These are phyloP conservation scores for Kondoa subrosea DNA, from an alignment of 768 basidiomycete genomes.

Conservation along the genomic window DNA sequence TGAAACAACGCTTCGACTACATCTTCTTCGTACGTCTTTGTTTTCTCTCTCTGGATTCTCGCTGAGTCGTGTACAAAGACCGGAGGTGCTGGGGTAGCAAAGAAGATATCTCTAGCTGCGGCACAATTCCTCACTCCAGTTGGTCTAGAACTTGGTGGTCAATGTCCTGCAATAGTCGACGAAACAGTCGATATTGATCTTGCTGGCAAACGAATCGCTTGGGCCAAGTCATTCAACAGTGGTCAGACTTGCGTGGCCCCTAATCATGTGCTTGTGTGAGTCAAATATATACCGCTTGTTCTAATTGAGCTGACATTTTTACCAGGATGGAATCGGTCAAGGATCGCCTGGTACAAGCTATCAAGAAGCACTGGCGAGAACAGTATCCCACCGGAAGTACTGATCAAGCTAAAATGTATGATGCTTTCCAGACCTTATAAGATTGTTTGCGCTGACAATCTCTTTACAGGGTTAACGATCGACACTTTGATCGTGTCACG, in stretches of 20 bases:
- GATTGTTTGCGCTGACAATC: background rate
- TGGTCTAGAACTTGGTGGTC: conserved; percentile 39
- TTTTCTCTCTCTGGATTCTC: background rate
- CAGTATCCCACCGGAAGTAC: background rate
- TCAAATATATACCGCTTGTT: background rate
- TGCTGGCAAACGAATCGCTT: conserved; percentile 54
- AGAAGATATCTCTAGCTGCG: conserved; percentile 53
- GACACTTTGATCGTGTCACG: conserved; percentile 43
- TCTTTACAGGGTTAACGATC: conserved; percentile 41
- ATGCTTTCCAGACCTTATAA: background rate
- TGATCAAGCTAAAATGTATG: conserved; percentile 2
- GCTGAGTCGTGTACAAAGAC: conserved; percentile 41
- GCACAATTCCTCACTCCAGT: conserved; percentile 59
- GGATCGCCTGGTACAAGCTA: background rate
- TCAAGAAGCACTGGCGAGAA: background rate
- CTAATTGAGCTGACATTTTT: background rate
- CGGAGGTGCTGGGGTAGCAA: conserved; percentile 44
- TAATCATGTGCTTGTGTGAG: background rate
- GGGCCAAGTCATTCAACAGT: conserved; percentile 60
- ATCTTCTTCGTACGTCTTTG: conserved; percentile 33
- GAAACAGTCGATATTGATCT: conserved; percentile 39
- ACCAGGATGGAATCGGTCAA: background rate
- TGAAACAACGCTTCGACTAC: conserved; percentile 26
- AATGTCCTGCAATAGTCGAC: conserved; percentile 39
- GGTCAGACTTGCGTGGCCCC: conserved; percentile 34